Conservation (phyloP, 441 rosid species). For the Iberis amara region DNA sequence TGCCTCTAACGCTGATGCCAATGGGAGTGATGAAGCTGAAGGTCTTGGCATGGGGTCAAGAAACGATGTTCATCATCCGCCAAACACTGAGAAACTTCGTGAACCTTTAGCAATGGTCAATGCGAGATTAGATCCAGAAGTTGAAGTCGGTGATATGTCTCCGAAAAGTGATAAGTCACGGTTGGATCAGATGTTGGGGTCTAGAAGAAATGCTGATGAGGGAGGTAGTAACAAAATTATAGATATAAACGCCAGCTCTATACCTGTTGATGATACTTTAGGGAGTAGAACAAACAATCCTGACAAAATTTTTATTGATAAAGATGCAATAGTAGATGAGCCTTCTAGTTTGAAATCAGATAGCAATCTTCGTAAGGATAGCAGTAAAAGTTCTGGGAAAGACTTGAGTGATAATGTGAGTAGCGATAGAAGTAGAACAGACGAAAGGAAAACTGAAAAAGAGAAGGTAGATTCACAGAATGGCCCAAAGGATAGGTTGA, state of each 20-base stretch:
- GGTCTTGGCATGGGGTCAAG: slow-evolving; percentile 33
- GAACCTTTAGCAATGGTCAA: slow-evolving; percentile 37
- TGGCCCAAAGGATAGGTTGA: slow-evolving; percentile 45
- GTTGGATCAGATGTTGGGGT: slow-evolving; percentile 30
- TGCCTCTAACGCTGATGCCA: slow-evolving; percentile 38
- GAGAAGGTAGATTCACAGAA: slow-evolving; percentile 46
- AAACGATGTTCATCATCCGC: slow-evolving; percentile 34
- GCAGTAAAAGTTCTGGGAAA: slow-evolving; percentile 38
- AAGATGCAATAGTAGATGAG: slow-evolving; percentile 32
- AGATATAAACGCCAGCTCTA: slow-evolving; percentile 29
- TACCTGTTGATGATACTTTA: slow-evolving; percentile 30
- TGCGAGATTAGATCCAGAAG: slow-evolving; percentile 34
- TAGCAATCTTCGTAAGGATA: slow-evolving; percentile 40
- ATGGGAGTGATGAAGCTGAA: slow-evolving; percentile 40
- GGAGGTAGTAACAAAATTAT: slow-evolving; percentile 30
- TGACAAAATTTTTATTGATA: slow-evolving; percentile 29
- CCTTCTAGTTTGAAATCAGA: slow-evolving; percentile 35
- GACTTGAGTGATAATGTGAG: slow-evolving; percentile 36
- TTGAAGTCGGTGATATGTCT: slow-evolving; percentile 29
- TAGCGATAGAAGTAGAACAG: slow-evolving; percentile 35
- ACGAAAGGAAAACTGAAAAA: slow-evolving; percentile 43
- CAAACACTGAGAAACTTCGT: slow-evolving; percentile 34
- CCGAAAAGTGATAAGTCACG: slow-evolving; percentile 32
- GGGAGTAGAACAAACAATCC: slow-evolving; percentile 37
- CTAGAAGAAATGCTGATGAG: slow-evolving; percentile 29